Percentiles rank a stretch among this genome's conserved stretches.
phyloP scores from a whole-genome alignment of 306 rosid species.

The Trichosanthes cucumerina region DNA sequence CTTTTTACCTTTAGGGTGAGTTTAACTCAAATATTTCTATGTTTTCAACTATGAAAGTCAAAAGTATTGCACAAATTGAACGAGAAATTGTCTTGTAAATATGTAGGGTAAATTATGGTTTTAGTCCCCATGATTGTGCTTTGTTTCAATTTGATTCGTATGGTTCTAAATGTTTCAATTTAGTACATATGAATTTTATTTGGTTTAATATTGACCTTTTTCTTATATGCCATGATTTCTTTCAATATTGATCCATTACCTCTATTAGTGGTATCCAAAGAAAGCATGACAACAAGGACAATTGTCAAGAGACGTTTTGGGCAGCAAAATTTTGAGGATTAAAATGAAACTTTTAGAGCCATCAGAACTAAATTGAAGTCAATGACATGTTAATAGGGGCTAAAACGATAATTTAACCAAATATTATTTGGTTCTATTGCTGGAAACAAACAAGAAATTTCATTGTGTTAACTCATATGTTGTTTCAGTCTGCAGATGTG shows the following conservation, averaged over 20 bases:
- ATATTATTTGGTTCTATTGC: not conserved
- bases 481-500: slow-evolving; percentile 13
- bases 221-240: not conserved
- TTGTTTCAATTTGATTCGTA: not conserved
- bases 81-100: not conserved
- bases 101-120: not conserved
- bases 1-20: not conserved
- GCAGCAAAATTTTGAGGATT: not conserved
- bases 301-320: too few relatives aligned
- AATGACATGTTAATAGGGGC: not conserved
- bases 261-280: not conserved
- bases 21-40: not conserved
- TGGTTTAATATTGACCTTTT: not conserved
- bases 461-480: not conserved
- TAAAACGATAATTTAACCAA: not conserved
- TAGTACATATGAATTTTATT: not conserved
- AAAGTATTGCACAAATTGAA: not conserved
- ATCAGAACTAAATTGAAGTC: not conserved
- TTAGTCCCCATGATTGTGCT: not conserved
- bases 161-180: not conserved
- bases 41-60: not conserved
- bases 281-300: not conserved
- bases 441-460: not conserved
- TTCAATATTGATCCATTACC: not conserved
- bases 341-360: not conserved